A percentile compares a stretch with the other conserved stretches of the same genome.
phyloP scores from a whole-genome alignment of 257 asterid species.

The Fraxinus anomala region DNA sequence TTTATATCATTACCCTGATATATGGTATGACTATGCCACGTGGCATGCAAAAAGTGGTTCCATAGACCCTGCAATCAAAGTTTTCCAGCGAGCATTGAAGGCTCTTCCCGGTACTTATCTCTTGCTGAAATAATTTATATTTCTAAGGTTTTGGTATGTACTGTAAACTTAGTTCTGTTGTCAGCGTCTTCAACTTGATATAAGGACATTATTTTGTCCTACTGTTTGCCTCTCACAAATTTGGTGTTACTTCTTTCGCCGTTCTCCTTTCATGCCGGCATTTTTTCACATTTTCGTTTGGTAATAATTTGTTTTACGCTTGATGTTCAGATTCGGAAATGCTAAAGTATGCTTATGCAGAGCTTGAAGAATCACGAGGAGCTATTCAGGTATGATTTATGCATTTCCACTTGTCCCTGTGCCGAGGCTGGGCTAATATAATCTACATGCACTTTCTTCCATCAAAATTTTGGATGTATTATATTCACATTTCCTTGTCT shows the following conservation, averaged over 20 bases:
- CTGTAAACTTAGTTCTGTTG: not conserved
- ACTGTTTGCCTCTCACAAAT: not conserved
- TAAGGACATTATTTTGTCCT: not conserved
- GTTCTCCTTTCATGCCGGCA: constrained; percentile 15
- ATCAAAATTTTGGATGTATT: not conserved
- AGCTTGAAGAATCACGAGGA: constrained; percentile 95
- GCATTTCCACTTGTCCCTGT: constrained; percentile 10
- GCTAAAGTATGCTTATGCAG: constrained; percentile 95
- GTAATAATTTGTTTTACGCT: constrained; percentile 13
- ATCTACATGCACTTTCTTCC: not conserved
- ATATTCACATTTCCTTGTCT: constrained; percentile 16
- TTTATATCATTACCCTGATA: constrained; percentile 93
- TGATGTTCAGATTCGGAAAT: constrained; percentile 73
- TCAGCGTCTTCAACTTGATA: not conserved
- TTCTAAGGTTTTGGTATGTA: constrained; percentile 20
- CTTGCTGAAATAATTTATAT: constrained; percentile 23
- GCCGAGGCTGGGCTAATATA: not conserved
- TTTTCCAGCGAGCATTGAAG: constrained; percentile 88
- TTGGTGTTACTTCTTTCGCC: constrained; percentile 11
- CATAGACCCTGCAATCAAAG: constrained; percentile 74
- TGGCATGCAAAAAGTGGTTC: constrained; percentile 95
- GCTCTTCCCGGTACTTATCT: constrained; percentile 87
- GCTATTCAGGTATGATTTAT: constrained; percentile 61
- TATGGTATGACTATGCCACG: constrained; percentile 95
- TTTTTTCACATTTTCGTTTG: constrained; percentile 11